Evolutionary conservation across 352 stramenopile species (phyloP).

Genomic region (Phytophthora pluvialis): DNA sequence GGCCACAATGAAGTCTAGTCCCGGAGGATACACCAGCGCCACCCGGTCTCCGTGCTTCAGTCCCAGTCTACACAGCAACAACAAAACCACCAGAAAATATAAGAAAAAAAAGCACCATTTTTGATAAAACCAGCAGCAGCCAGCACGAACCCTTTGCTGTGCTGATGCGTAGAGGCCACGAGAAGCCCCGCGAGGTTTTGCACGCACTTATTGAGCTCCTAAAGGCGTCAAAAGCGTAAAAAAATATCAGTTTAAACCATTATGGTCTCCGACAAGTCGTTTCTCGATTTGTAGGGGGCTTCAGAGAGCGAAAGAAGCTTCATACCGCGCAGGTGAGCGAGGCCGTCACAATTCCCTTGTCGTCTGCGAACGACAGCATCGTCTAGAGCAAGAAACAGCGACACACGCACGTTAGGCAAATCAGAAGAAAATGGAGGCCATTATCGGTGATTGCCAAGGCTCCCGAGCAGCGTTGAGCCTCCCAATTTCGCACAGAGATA

Average conservation of each 20-base stretch:
- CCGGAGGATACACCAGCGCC: constrained; percentile 97
- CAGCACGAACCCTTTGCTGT: constrained; percentile 65
- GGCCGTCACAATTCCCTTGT: constrained; percentile 58
- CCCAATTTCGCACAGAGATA: constrained; percentile 5
- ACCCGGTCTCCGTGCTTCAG: constrained; percentile 80
- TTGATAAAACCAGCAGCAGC: neutral
- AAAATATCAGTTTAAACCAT: constrained; percentile 10
- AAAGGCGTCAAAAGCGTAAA: constrained; percentile 3
- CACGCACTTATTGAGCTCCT: constrained; percentile 75
- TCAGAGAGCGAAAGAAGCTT: neutral
- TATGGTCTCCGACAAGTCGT: neutral
- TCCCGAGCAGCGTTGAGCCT: neutral
- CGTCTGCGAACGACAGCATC: constrained; percentile 82
- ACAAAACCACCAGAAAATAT: constrained; percentile 12
- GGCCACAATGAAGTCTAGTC: constrained; percentile 97
- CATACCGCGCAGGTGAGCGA: constrained; percentile 67
- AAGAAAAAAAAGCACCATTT: neutral
- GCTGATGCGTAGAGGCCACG: constrained; percentile 49
- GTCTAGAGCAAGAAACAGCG: constrained; percentile 42
- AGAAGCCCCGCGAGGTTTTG: constrained; percentile 78
- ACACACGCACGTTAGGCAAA: constrained; percentile 13
- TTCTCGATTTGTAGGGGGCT: constrained; percentile 6
- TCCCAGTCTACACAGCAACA: constrained; percentile 46
- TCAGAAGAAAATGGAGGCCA: neutral
- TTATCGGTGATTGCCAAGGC: constrained; percentile 9